Evolutionary conservation across 371 early-diverging fungal genomes (phyloP).

Genomic region (Lichtheimia ramosa): DNA sequence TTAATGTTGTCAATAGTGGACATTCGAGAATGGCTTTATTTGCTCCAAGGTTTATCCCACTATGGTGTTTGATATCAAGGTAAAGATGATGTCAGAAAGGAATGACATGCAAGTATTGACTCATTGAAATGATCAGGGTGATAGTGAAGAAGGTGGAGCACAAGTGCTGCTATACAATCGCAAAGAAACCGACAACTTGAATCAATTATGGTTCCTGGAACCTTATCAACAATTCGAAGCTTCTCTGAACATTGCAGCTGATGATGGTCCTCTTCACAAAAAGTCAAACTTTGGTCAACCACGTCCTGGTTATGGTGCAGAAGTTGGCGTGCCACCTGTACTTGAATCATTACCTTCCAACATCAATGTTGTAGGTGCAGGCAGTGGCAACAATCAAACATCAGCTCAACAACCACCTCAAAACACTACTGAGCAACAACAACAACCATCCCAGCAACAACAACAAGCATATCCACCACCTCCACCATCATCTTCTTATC

Average conservation of each 20-base stretch:
- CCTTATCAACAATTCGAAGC: constrained; percentile 39
- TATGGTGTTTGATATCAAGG: constrained; percentile 49
- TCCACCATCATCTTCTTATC: neutral
- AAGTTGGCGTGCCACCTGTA: constrained; percentile 43
- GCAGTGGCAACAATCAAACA: neutral
- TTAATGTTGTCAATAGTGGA: constrained; percentile 32
- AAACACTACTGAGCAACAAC: neutral
- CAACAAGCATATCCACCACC: constrained; percentile 1
- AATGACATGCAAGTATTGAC: neutral
- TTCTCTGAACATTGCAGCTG: constrained; percentile 36
- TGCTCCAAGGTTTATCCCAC: constrained; percentile 40
- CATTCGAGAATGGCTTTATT: constrained; percentile 44
- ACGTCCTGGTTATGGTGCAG: constrained; percentile 48
- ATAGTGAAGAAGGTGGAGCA: constrained; percentile 45
- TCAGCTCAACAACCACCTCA: too few species aligned
- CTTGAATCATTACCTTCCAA: constrained; percentile 40
- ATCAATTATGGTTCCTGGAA: constrained; percentile 50
- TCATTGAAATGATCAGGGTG: constrained; percentile 1
- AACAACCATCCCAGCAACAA: neutral
- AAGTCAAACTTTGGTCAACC: constrained; percentile 47
- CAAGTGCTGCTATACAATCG: constrained; percentile 45
- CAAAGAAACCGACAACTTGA: constrained; percentile 45
- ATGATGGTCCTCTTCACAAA: constrained; percentile 36
- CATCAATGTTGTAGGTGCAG: constrained; percentile 39
- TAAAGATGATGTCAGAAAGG: constrained; percentile 1